Conservation (phyloP, 2,329 filamentous ascomycete genomes). For the Seiridium unicorne region DNA sequence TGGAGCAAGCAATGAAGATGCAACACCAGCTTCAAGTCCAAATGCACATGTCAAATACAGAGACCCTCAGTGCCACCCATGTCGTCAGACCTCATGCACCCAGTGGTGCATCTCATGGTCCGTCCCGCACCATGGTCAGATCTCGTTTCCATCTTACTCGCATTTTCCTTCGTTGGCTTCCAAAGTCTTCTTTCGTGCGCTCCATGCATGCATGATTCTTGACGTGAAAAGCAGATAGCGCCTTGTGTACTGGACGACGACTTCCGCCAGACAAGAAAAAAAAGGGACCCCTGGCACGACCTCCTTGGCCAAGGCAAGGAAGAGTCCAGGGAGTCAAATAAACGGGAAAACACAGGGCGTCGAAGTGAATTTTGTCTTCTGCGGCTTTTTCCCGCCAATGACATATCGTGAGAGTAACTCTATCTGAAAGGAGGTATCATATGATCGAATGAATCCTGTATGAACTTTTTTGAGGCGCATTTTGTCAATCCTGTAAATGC, state of each 20-base stretch:
- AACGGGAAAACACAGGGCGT: slow-evolving; percentile 13
- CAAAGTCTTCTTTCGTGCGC: neutral
- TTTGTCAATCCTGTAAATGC: slow-evolving; percentile 42
- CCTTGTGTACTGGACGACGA: neutral
- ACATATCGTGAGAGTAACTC: slow-evolving; percentile 27
- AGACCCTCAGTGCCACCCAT: neutral
- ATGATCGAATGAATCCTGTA: slow-evolving; percentile 30
- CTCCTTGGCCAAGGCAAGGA: neutral
- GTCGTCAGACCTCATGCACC: neutral
- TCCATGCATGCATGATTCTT: neutral
- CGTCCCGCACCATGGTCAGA: no score
- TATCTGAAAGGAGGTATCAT: slow-evolving; percentile 41
- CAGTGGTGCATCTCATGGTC: neutral
- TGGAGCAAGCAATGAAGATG: neutral
- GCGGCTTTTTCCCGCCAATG: slow-evolving; percentile 11
- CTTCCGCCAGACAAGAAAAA: neutral
- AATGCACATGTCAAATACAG: neutral
- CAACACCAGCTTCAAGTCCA: neutral
- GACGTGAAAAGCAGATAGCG: neutral
- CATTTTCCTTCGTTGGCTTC: neutral
- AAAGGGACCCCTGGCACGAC: slow-evolving; percentile 1
- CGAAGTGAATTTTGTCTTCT: slow-evolving; percentile 16
- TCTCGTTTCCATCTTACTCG: neutral
- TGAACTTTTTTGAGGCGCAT: slow-evolving; percentile 42
- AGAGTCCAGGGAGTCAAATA: slow-evolving; percentile 3